Evolutionary conservation across 192 early-diverging fungal genomes (phyloP).

Genomic region (Diversispora epigaea): DNA sequence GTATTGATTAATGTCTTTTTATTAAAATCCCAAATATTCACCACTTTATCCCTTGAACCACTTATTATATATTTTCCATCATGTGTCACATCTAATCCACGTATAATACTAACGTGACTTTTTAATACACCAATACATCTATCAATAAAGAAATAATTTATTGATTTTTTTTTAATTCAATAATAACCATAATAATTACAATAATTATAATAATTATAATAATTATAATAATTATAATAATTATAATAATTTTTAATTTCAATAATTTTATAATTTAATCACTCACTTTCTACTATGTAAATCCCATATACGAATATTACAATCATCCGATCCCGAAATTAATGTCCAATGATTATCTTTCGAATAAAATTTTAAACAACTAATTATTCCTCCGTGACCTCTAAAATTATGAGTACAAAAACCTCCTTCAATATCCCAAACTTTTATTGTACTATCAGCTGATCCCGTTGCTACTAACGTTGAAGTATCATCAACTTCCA

Average conservation of each 20-base stretch:
- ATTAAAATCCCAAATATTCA: slow-evolving; percentile 85
- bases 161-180: too few species aligned
- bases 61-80: slow-evolving; percentile 72
- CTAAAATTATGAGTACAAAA: slow-evolving; percentile 95
- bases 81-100: slow-evolving; percentile 79
- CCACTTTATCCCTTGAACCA: slow-evolving; percentile 88
- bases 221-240: slow-evolving; percentile 19
- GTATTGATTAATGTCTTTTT: slow-evolving; percentile 68
- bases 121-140: slow-evolving; percentile 74
- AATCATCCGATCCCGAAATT: slow-evolving; percentile 89
- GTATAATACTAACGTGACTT: slow-evolving; percentile 87
- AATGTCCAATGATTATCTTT: slow-evolving; percentile 59
- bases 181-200: too few species aligned
- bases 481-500: slow-evolving; percentile 87
- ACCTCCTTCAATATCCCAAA: slow-evolving; percentile 93
- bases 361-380: slow-evolving; percentile 80
- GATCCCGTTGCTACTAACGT: slow-evolving; percentile 95
- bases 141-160: too few species aligned
- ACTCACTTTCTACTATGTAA: slow-evolving; percentile 66
- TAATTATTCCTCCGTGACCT: slow-evolving; percentile 88
- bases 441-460: slow-evolving; percentile 90
- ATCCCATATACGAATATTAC: slow-evolving; percentile 89
- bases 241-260: background rate
- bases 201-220: background rate
- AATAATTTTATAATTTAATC: too few species aligned